phyloP scores from a whole-genome alignment of 768 basidiomycete genomes.

The Fibroporia radiculosa region DNA sequence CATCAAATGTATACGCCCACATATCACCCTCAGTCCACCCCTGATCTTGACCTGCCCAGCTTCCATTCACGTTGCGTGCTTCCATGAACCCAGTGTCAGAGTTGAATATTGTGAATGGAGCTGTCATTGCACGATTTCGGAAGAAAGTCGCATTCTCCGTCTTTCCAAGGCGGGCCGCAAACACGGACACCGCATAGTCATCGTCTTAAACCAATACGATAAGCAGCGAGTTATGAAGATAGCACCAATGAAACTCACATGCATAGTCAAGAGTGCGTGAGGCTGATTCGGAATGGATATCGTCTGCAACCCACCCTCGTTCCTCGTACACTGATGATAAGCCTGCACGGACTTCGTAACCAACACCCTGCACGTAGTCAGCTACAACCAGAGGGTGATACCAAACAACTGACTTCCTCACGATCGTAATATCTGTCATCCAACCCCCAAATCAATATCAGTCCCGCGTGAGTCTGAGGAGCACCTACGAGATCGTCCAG shows the following conservation, averaged over 20 bases:
- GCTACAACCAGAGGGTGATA: not conserved
- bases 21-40: slow-evolving; percentile 84
- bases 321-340: slow-evolving; percentile 59
- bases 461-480: not conserved
- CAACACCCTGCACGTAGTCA: slow-evolving; percentile 41
- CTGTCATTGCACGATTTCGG: slow-evolving; percentile 43
- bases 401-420: slow-evolving; percentile 44
- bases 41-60: slow-evolving; percentile 58
- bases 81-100: slow-evolving; percentile 73
- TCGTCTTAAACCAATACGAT: slow-evolving; percentile 42
- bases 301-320: slow-evolving; percentile 71
- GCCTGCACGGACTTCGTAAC: slow-evolving; percentile 78
- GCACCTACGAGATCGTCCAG: slow-evolving; percentile 38
- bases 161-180: slow-evolving; percentile 49
- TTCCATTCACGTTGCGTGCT: slow-evolving; percentile 57
- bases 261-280: slow-evolving; percentile 76
- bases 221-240: not conserved
- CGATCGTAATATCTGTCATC: slow-evolving; percentile 55
- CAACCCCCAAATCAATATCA: not conserved
- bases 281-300: slow-evolving; percentile 72
- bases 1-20: slow-evolving; percentile 75
- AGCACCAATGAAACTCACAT: slow-evolving; percentile 26
- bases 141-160: slow-evolving; percentile 43
- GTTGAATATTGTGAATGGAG: slow-evolving; percentile 65
- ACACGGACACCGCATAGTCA: slow-evolving; percentile 63